Evolutionary conservation across 768 basidiomycete genomes (phyloP), one percentile per base, ranked within the genome.

Genomic region (Hypholoma fasciculare): DNA sequence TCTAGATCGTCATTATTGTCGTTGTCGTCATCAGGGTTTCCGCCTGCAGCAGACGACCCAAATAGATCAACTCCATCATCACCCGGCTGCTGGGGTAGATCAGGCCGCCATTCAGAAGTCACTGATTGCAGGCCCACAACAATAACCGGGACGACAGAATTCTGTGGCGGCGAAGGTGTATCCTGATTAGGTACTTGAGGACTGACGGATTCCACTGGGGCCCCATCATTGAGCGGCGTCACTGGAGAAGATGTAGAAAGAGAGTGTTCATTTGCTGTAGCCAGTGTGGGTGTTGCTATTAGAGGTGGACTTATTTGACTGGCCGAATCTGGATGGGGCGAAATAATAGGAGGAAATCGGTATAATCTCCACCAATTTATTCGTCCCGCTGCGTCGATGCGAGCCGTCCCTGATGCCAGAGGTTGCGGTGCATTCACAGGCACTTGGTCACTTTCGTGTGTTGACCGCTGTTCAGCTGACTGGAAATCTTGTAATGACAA

Each of bases 361-460:
- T 91, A 91, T 64, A 91, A 71, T 55, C 90, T 77, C 91, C 91
- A 92, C 84, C 90, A 89, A 66, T 92, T 92, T 57, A 92, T 80
- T 16, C 81, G 70, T 12, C 76, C 78, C 43, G 72, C 67, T 3
- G 71, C 71, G 51, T 74, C 74, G 47, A 75, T 62, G 42, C 70
- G 66, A 20, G 61, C 52, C 1, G 60, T 48, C 26, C 56, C 61
- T 37, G 46, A 56, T n/a, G 53, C 30, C 26, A 19, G 27, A 16
- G 51, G 27, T 20, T 13, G 43, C 26, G 43, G 42, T 42, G 46
- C 30, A 36, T 34, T 17, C 23, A 13, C 4, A 36, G 38, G 44
- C 14, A 42, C 49, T 20, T n/a, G 38, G 44, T 34, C 34, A 48
- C 23, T 36, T 9, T 43, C 23, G 20, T 27, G 40, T 6, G 13